Evolutionary conservation across 495 filamentous ascomycete genomes (phyloP).

Genomic region (Stereocaulon alpinum): DNA sequence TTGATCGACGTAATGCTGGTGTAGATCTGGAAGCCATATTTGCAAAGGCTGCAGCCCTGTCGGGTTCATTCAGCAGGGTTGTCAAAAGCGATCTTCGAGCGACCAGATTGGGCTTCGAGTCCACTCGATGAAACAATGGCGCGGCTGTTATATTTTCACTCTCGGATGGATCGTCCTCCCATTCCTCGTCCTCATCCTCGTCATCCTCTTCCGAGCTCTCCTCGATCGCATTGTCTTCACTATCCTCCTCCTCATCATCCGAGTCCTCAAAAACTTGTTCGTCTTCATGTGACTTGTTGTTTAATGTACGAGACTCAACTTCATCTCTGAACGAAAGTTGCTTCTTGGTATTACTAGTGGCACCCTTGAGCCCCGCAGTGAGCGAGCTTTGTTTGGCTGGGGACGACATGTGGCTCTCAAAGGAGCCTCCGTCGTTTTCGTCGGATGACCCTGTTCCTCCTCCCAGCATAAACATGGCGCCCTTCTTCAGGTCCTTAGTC

Average conservation of each 20-base stretch:
- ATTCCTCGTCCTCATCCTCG: slow-evolving; percentile 33
- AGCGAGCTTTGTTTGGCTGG: slow-evolving; percentile 42
- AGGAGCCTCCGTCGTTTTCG: slow-evolving; percentile 70
- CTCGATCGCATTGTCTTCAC: slow-evolving; percentile 75
- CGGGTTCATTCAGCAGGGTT: slow-evolving; percentile 68
- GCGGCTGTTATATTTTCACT: slow-evolving; percentile 76
- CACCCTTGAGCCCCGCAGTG: slow-evolving; percentile 41
- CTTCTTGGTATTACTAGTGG: slow-evolving; percentile 50
- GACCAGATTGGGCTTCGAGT: slow-evolving; percentile 74
- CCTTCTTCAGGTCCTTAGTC: slow-evolving; percentile 49
- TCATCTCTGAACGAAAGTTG: slow-evolving; percentile 74
- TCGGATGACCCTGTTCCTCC: slow-evolving; percentile 71
- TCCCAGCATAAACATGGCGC: slow-evolving; percentile 64
- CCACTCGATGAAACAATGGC: slow-evolving; percentile 71
- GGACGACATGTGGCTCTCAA: slow-evolving; percentile 55
- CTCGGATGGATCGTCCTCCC: slow-evolving; percentile 89
- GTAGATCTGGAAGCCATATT: slow-evolving; percentile 67
- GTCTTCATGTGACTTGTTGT: slow-evolving; percentile 48
- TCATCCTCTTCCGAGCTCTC: slow-evolving; percentile 74
- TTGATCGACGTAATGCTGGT: slow-evolving; percentile 69
- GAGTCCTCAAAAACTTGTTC: slow-evolving; percentile 68
- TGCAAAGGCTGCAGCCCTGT: slow-evolving; percentile 54
- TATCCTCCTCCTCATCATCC: slow-evolving; percentile 56
- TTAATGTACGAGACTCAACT: slow-evolving; percentile 52
- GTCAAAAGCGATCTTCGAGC: slow-evolving; percentile 85